Percentiles rank a stretch among this genome's conserved stretches.
Conservation (phyloP, 257 asterid genomes). For the Linderniella brevidens region DNA sequence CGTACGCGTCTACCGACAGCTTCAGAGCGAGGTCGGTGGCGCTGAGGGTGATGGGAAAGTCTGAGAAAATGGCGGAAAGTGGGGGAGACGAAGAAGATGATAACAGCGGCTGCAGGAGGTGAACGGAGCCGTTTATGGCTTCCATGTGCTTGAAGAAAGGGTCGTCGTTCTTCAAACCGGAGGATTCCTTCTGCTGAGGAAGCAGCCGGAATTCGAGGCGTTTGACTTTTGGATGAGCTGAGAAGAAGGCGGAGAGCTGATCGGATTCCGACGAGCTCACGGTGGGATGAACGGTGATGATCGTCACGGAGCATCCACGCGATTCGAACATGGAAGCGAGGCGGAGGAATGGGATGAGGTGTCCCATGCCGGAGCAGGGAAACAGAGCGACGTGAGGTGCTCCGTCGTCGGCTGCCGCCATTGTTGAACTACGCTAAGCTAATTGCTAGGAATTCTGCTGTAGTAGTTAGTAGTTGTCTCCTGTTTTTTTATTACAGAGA, state of each 20-base stretch:
- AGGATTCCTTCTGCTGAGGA: slow-evolving; percentile 12
- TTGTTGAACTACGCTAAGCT: no score
- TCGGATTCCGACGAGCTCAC: slow-evolving; percentile 27
- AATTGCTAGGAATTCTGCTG: no score
- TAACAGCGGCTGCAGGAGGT: slow-evolving; percentile 18
- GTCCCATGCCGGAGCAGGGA: slow-evolving; percentile 44
- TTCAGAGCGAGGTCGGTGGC: slow-evolving; percentile 8
- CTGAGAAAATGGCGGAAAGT: slow-evolving; percentile 23
- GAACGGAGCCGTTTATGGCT: slow-evolving; percentile 22
- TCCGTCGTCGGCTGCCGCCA: no score
- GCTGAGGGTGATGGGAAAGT: slow-evolving; percentile 9
- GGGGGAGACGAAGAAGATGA: slow-evolving; percentile 18
- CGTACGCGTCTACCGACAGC: slow-evolving; percentile 9
- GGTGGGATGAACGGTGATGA: slow-evolving; percentile 27
- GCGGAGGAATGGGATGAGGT: slow-evolving; percentile 31
- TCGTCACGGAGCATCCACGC: slow-evolving; percentile 21
- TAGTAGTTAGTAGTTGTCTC: no score
- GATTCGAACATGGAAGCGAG: slow-evolving; percentile 24
- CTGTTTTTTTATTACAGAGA: no score
- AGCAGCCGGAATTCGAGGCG: slow-evolving; percentile 17
- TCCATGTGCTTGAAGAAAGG: slow-evolving; percentile 32
- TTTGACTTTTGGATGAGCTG: slow-evolving; percentile 14
- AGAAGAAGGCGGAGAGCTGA: slow-evolving; percentile 20
- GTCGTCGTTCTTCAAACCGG: slow-evolving; percentile 18
- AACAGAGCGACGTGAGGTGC: slow-evolving; percentile 28